Evolutionary conservation across 768 basidiomycete species (phyloP).

Genomic region (Phlebiopsis flavidoalba): DNA sequence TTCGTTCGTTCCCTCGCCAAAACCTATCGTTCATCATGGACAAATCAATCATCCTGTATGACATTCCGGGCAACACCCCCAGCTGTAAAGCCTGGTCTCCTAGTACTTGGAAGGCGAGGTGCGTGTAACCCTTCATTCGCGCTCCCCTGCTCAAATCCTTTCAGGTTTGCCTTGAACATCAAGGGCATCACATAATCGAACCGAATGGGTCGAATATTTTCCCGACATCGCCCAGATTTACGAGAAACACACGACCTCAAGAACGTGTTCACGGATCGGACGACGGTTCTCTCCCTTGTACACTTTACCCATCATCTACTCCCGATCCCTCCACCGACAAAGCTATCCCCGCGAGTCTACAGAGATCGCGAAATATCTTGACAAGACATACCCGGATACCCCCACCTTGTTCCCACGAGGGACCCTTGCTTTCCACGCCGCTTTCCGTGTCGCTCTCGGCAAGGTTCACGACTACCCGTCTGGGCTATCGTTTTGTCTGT

Average conservation of each 20-base stretch:
- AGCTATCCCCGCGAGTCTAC: conserved; percentile 18
- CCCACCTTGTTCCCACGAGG: conserved; percentile 29
- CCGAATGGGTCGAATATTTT: conserved; percentile 41
- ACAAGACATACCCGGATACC: conserved; percentile 26
- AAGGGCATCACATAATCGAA: conserved; percentile 33
- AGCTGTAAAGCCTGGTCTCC: conserved; percentile 33
- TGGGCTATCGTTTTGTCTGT: conserved; percentile 3
- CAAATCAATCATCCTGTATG: conserved; percentile 36
- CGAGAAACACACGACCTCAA: conserved; percentile 27
- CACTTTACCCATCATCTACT: conserved; percentile 24
- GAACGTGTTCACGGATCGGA: conserved; percentile 21
- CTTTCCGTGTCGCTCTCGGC: conserved; percentile 17
- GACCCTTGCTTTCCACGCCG: conserved; percentile 23
- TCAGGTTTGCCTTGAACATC: conserved; percentile 31
- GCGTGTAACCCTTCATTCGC: background rate
- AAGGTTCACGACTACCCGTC: background rate
- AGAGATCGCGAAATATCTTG: conserved; percentile 24
- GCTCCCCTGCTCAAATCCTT: background rate
- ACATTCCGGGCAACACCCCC: conserved; percentile 32
- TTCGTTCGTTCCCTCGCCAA: no score
- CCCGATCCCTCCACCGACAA: conserved; percentile 2
- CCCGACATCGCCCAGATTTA: conserved; percentile 34
- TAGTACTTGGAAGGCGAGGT: conserved; percentile 44
- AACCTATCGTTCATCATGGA: conserved; percentile 19
- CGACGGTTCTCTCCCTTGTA: conserved; percentile 17